Evolutionary conservation across 164 flowering plant species (phyloP), one percentile per base, ranked within the genome.

Genomic region (Aristolochia fimbriata): DNA sequence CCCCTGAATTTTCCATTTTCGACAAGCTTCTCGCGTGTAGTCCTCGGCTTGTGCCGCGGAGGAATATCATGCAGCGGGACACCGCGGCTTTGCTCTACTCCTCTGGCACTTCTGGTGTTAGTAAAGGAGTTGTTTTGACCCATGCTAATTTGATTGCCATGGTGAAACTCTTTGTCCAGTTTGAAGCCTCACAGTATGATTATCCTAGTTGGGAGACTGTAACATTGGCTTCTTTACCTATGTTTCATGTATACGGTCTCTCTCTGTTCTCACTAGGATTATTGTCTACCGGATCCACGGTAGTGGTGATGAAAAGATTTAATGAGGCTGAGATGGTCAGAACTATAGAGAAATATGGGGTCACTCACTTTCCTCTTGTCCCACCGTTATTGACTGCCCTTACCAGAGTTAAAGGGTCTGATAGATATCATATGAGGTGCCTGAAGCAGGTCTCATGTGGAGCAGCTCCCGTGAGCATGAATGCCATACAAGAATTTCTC

Each of bases 171-270:
- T 84, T 91, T 65, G 90, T 84, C 25, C 60, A 85, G 61, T 83
- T 86, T 62, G 96, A 79, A 51, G 90, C 89, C 47, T 79, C 81
- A 11, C 83, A 74, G 49, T 82, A 80, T 62, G 71, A 75, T 12
- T 37, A 62, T 22, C 62, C 67, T 3, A 51, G 71, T 51, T 67
- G 58, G 13, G 69, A 75, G 41, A 80, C 73, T 65, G 92, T 88
- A 15, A 79, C 72, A 58, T 71, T 88, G 68, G 88, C 80, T 55
- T 67, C 71, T 60, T 13, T 85, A 31, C 96, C 96, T 0, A 82
- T 91, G 95, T 88, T 80, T 51, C 97, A 91, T 71, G 72, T 88
- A 11, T 88, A 79, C 62, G 97, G 97, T 10, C 71, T 91, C 43
- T 67, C 89, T 0, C 74, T 82, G 9, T 80, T 88, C 43, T 81